Evolutionary conservation across 2,329 filamentous ascomycete species (phyloP), one percentile per base, ranked within the genome.

Genomic region (Penicillium capsulatum): DNA sequence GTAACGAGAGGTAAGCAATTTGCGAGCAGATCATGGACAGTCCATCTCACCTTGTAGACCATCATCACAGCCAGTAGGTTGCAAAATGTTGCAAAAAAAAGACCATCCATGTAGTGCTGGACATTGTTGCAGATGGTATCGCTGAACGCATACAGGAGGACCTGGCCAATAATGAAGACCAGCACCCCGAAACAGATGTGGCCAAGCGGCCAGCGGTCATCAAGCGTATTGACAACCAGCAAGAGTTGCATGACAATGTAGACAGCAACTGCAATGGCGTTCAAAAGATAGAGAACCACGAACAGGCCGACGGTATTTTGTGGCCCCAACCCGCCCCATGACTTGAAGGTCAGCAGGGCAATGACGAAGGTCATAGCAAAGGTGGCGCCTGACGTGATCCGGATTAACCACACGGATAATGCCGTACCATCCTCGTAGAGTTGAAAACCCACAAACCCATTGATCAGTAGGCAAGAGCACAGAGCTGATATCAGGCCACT

Each of bases 51-150:
- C 84, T 98, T 98, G 77, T 98, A 98, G 26, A 98, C 83, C 92
- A 97, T 98, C 92, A 98, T 98, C 45, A 98, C 91, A 9, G 83
- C 88, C 30, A 98, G 73, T 31, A 98, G 70, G 61, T 98, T 98
- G 72, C 89, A 92, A 39, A 91, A 82, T 0, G 91, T 96, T 3
- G 89, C 87, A 60, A 98, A 90, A 71, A 97, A 94, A 33, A 97
- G 69, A 0, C 91, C 91, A 59, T 98, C 92, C 34, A 98, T 69
- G 62, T 97, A 98, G 66, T 98, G 92, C 66, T 87, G 82, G 27
- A 90, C 81, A 32, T 80, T 79, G 36, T 83, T 76, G 71, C 92
- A 98, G 57, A 98, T 90, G 48, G 76, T 80, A 50, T 83, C 76
- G 69, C 87, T 92, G 60, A 96, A 87, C 16, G 84, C 88, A 62